Base-by-base conservation (phyloP, 2,329 filamentous ascomycete genomes). In the Didymella arachidicola region DNA sequence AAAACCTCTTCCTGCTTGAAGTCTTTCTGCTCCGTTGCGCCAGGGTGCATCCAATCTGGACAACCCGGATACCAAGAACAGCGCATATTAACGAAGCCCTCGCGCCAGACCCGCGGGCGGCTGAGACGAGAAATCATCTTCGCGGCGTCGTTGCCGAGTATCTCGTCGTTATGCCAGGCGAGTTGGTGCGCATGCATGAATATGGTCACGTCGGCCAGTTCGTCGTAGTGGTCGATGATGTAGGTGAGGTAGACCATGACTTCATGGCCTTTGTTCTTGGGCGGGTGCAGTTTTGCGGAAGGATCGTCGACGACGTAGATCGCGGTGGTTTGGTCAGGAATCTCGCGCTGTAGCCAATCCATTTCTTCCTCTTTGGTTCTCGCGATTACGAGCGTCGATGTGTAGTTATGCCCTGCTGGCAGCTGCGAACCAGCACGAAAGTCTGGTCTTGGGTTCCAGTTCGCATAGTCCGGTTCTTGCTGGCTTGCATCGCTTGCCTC, bases 171-270 rank as follows among this genome's bases (percentile, higher is more conserved):
- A 69, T 87, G 85, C 84, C 84, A 87, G 45, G 83, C 78, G 30
- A 76, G 76, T 42, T 86, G 83, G 62, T 88, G 83, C 19, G 84
- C 81, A 68, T 89, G 87, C 72, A 86, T 82, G 74, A 89, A 87
- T 62, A 89, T 82, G 30, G 79, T 79, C 60, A 87, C 79, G 53
- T 87, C 84, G 2, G 85, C 81, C 4, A 89, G 79, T 3, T 78
- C 67, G 61, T 88, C 80, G 75, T 89, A 89, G 71, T 84, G 81
- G 69, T 87, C 84, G 66, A 87, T 82, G 66, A 89, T 81, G 72
- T 86, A 88, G 38, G 81, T 84, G 36, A 87, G 79, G 69, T 89
- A 88, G 7, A 86, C 81, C 76, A 86, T 83, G 32, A 84, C 86
- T 73, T 89, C 87, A 66, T 87, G 84, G 32, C 87, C 87, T 71